Percentiles rank a stretch among this genome's conserved stretches.
phyloP scores from a whole-genome alignment of 2,329 filamentous ascomycete genomes.

The Apiospora sp. region DNA sequence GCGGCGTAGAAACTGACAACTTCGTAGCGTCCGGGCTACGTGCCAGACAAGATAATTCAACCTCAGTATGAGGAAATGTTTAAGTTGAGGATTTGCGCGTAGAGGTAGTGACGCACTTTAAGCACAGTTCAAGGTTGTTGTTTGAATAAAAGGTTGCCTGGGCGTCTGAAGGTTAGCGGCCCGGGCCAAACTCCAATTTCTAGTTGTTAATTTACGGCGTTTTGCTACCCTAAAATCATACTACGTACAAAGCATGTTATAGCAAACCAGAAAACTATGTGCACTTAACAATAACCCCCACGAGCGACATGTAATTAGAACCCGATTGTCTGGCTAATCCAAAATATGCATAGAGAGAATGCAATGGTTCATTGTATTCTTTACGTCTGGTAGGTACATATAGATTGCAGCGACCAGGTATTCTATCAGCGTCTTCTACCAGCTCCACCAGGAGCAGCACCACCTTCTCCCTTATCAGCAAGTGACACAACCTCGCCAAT shows the following conservation, averaged over 20 bases:
- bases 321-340: too few relatives aligned
- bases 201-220: not conserved
- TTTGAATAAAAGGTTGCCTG: not conserved
- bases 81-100: not conserved
- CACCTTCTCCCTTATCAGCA: conserved; percentile 72
- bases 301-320: too few relatives aligned
- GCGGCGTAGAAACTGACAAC: not conserved
- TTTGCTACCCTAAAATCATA: not conserved
- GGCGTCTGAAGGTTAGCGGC: not conserved
- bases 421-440: conserved; percentile 35
- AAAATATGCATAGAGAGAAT: not conserved
- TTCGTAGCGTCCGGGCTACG: not conserved
- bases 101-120: not conserved
- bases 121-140: not conserved
- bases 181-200: not conserved
- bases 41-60: not conserved
- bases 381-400: not conserved
- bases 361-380: not conserved
- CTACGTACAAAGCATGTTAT: not conserved
- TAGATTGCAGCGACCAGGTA: not conserved
- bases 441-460: conserved; percentile 54
- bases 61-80: not conserved
- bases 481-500: conserved; percentile 94
- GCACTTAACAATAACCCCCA: not conserved
- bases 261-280: not conserved